phyloP scores from a whole-genome alignment of 495 filamentous ascomycete species.

The Chaetomium fimeti region DNA sequence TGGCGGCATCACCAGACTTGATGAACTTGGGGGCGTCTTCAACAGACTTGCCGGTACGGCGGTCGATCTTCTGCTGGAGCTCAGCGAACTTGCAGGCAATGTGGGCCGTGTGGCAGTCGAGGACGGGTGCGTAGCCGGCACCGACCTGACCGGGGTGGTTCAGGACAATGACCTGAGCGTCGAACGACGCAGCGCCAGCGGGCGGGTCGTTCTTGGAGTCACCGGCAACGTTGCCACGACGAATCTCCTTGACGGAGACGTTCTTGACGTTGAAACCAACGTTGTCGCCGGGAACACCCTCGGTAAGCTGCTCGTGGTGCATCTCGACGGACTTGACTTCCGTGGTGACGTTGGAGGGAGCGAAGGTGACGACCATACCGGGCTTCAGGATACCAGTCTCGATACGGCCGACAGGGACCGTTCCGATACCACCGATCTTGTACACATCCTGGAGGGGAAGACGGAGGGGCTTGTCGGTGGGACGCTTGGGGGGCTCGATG shows the following conservation, averaged over 20 bases:
- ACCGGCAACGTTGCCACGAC: slow-evolving; percentile 99
- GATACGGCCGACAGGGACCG: slow-evolving; percentile 99
- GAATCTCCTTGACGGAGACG: slow-evolving; percentile 99
- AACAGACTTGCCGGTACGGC: slow-evolving; percentile 98
- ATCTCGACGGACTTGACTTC: slow-evolving; percentile 99
- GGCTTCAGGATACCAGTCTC: slow-evolving; percentile 98
- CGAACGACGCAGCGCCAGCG: slow-evolving; percentile 85
- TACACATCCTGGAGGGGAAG: slow-evolving; percentile 99
- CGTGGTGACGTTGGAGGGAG: slow-evolving; percentile 97
- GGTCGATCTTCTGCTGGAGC: slow-evolving; percentile 99
- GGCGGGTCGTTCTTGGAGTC: slow-evolving; percentile 99
- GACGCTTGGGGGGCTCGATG: slow-evolving; percentile 90
- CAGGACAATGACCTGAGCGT: slow-evolving; percentile 98
- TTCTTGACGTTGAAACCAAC: slow-evolving; percentile 99
- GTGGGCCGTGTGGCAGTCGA: slow-evolving; percentile 99
- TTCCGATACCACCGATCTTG: slow-evolving; percentile 99
- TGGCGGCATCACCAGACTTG: slow-evolving; percentile 99
- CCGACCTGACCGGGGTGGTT: slow-evolving; percentile 99
- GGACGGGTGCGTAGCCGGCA: slow-evolving; percentile 96
- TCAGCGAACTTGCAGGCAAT: slow-evolving; percentile 99
- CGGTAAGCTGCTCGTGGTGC: slow-evolving; percentile 98
- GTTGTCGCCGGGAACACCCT: slow-evolving; percentile 98
- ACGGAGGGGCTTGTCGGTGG: slow-evolving; percentile 96
- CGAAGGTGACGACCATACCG: slow-evolving; percentile 97
- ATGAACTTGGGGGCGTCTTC: slow-evolving; percentile 93